phyloP scores from a whole-genome alignment of 768 basidiomycete species.

The Boletus sensibilis region DNA sequence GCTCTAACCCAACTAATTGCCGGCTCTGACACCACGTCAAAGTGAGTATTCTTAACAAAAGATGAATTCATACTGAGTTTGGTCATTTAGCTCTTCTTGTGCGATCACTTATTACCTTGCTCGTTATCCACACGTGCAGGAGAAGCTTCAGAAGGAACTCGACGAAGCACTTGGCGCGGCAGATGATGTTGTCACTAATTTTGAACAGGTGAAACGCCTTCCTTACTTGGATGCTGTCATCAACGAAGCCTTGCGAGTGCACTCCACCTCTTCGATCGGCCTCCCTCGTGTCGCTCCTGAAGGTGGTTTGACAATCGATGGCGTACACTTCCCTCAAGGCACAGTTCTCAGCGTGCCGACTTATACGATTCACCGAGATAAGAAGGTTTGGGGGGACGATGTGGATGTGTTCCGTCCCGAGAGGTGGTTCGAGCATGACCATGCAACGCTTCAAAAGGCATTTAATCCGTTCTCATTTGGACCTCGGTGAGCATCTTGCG shows the following conservation, averaged over 20 bases:
- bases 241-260: slow-evolving; percentile 80
- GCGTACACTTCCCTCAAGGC: slow-evolving; percentile 67
- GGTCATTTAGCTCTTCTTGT: slow-evolving; percentile 67
- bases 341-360: slow-evolving; percentile 77
- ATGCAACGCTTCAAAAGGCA: slow-evolving; percentile 57
- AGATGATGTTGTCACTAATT: slow-evolving; percentile 59
- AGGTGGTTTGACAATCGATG: slow-evolving; percentile 60
- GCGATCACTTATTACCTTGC: slow-evolving; percentile 88
- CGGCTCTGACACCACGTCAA: slow-evolving; percentile 91
- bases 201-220: slow-evolving; percentile 67
- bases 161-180: slow-evolving; percentile 56
- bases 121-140: slow-evolving; percentile 58
- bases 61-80: not conserved
- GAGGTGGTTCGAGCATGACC: slow-evolving; percentile 77
- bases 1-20: slow-evolving; percentile 84
- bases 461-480: slow-evolving; percentile 89
- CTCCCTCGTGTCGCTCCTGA: slow-evolving; percentile 77
- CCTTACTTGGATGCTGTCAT: slow-evolving; percentile 86
- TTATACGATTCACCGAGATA: slow-evolving; percentile 79
- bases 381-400: slow-evolving; percentile 74
- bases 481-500: slow-evolving; percentile 50
- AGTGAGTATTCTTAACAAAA: slow-evolving; percentile 45
- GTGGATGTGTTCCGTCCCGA: slow-evolving; percentile 75
- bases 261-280: slow-evolving; percentile 82
- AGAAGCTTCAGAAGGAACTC: slow-evolving; percentile 75